Base-by-base conservation (phyloP, 176 grass and related monocot species). In the Areca catechu region DNA sequence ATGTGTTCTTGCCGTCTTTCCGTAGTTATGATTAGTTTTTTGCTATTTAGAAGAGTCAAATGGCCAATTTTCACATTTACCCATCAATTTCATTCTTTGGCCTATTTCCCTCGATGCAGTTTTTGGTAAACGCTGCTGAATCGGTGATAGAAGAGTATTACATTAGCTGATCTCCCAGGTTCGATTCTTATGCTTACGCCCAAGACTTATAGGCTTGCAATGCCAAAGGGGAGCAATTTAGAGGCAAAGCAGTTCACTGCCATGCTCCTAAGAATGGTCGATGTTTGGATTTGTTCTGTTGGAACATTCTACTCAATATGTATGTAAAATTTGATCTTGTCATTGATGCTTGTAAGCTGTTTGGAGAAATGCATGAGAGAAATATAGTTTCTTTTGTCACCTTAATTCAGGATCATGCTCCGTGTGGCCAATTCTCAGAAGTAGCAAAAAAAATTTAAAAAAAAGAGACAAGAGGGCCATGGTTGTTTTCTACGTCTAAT, bases 311-410 rank as follows among this genome's bases (percentile, higher is more conserved):
- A 29, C 74, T 76, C 3, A 76, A 76, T n/a, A 53, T 76, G 64
- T 69, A 76, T 25, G 67, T 56, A 10, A 72, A 71, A 60, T 58
- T 57, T 28, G 52, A 52, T 65, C 43, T 50, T 21, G 12, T 70
- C 3, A 34, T 12, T 2, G 57, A 58, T 56, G 53, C 76, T 10
- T 10, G 53, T 16, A 59, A 65, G 23, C 19, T 71, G 67, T 79
- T 72, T 53, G 76, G 49, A 25, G 67, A 71, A 71, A 70, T 78
- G 59, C 29, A 17, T 58, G 24, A 60, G 3, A 71, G 76, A 71
- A 71, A 71, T 48, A 65, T 62, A 55, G 67, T 72, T 34, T 76
- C 74, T 61, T 79, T 71, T 71, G 67, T 79, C 29, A 65, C 66
- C 22, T 59, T 79, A 53, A 72, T 79, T 19, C 74, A 79, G 14